Conservation (phyloP, 495 filamentous ascomycete genomes). For the Penicillium bovifimosum region DNA sequence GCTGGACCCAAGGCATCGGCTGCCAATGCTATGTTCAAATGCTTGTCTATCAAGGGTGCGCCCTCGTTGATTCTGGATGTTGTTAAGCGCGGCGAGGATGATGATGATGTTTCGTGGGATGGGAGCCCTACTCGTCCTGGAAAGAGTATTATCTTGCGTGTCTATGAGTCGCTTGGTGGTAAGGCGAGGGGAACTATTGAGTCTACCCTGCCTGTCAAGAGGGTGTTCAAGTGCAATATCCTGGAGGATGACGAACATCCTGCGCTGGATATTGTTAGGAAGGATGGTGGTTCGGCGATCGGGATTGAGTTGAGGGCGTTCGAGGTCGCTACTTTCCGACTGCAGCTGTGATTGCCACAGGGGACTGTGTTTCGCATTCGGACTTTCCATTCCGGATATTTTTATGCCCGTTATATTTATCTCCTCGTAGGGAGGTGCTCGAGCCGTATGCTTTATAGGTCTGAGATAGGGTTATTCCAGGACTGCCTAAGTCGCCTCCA, state of each 20-base stretch:
- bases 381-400: not conserved
- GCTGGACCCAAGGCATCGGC: conserved; percentile 6
- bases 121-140: conserved; percentile 66
- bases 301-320: conserved; percentile 72
- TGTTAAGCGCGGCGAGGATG: conserved; percentile 91
- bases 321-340: conserved; percentile 80
- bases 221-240: conserved; percentile 72
- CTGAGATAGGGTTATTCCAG: not conserved
- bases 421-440: too few species aligned
- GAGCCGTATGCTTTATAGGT: not conserved
- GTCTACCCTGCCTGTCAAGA: conserved; percentile 63
- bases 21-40: conserved; percentile 31
- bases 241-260: conserved; percentile 55
- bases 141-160: conserved; percentile 69
- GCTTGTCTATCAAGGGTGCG: conserved; percentile 52
- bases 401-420: too few species aligned
- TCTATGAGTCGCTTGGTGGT: conserved; percentile 92
- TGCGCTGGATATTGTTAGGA: conserved; percentile 34
- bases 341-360: conserved; percentile 54
- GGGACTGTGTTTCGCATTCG: not conserved
- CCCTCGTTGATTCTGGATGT: conserved; percentile 69
- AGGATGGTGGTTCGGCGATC: conserved; percentile 43
- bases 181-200: conserved; percentile 60
- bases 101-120: conserved; percentile 74
- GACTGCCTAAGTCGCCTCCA: not conserved